Base-by-base conservation (phyloP, 805 yeast genomes). In the Ogataea trehaloabstinens region DNA sequence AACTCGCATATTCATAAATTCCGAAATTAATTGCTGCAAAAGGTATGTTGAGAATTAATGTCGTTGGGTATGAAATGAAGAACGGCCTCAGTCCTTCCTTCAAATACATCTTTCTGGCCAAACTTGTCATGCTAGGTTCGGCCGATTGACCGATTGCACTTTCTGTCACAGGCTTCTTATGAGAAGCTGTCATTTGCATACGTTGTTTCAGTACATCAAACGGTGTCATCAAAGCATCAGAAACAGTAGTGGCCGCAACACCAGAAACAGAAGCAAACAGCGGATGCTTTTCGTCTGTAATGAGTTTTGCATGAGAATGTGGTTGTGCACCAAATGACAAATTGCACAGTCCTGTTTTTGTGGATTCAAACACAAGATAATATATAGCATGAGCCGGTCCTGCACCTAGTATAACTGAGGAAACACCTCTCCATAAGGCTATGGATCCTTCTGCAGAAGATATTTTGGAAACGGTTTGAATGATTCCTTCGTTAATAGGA, bases 371-470 rank as follows among this genome's bases (percentile, higher is more conserved):
- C 4, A 93, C 95, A n/a, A 90, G 81, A 60, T 89, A 91, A 64
- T 93, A 91, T 5, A 93, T 84, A 3, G 98, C 98, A 66, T 91
- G 99, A 3, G 98, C 97, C 2, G 99, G 99, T 5, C 99, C 99
- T n/a, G 99, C 97, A 27, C 99, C 99, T 45, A 91, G 58, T 2
- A 89, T 81, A 43, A 93, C 95, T 1, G 96, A 85, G 18, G 88
- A 81, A 13, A 91, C 86, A 39, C 99, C 99, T 56, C 95, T 74
- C 95, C 97, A 91, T 20, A 93, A 73, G 1, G 95, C 85, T 37
- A 76, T 57, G 5, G 91, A 84, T 2, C 99, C 99, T 61, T 91
- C 98, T 13, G 83, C 71, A 12, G 95, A 75, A n/a, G 86, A 73
- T 41, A 93, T 89, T 51, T 74, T 74, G 17, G 88, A 70, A 31